phyloP scores from a whole-genome alignment of 495 filamentous ascomycete species.

The Hypoxylon crocopeplum region DNA sequence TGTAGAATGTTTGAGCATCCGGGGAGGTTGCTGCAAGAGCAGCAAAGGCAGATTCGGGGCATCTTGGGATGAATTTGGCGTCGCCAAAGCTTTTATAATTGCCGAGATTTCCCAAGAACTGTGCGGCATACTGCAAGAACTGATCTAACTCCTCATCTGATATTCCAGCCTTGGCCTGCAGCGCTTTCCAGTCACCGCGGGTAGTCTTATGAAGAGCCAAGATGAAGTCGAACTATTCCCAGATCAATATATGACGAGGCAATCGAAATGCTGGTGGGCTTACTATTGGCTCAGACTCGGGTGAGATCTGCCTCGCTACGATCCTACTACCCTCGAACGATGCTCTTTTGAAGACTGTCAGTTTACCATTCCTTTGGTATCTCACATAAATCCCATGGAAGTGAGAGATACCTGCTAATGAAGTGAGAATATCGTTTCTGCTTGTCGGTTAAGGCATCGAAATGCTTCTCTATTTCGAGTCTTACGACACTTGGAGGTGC shows the following conservation, averaged over 20 bases:
- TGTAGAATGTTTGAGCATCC: slow-evolving; percentile 67
- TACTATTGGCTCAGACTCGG: slow-evolving; percentile 83
- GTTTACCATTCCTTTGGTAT: not conserved
- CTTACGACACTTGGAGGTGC: slow-evolving; percentile 85
- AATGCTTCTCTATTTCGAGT: slow-evolving; percentile 88
- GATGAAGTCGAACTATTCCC: slow-evolving; percentile 76
- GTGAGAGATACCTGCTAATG: slow-evolving; percentile 71
- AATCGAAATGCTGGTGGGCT: slow-evolving; percentile 5
- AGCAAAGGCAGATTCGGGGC: slow-evolving; percentile 68
- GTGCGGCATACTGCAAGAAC: slow-evolving; percentile 86
- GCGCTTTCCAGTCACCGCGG: slow-evolving; percentile 77
- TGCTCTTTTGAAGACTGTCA: slow-evolving; percentile 60
- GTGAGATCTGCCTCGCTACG: slow-evolving; percentile 85
- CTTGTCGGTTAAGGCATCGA: slow-evolving; percentile 77
- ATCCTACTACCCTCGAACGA: slow-evolving; percentile 85
- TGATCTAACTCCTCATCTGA: slow-evolving; percentile 70
- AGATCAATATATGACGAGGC: slow-evolving; percentile 16
- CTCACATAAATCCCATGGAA: not conserved
- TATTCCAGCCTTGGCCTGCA: slow-evolving; percentile 72
- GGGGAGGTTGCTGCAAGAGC: slow-evolving; percentile 71
- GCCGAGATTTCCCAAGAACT: slow-evolving; percentile 88
- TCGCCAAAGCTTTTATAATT: slow-evolving; percentile 99
- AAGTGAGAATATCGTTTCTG: slow-evolving; percentile 92
- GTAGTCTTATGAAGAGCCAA: slow-evolving; percentile 75
- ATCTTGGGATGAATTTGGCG: slow-evolving; percentile 88